Conservation (phyloP, 768 basidiomycete species). For the Lactarius hengduanensis region DNA sequence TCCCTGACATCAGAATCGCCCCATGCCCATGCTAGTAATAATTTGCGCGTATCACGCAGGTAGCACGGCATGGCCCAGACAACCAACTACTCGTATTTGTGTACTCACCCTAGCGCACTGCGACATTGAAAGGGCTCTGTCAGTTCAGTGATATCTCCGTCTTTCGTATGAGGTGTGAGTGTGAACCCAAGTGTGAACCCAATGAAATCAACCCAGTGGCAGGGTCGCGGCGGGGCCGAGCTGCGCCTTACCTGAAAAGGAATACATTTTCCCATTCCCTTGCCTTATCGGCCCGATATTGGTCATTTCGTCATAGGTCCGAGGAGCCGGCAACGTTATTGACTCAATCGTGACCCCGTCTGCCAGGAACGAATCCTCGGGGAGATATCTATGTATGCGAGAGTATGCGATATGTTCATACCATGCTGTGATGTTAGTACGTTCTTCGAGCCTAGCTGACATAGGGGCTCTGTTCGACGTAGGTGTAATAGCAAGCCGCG, state of each 20-base stretch:
- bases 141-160: not conserved
- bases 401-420: not conserved
- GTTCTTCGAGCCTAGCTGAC: not conserved
- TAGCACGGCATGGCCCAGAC: not conserved
- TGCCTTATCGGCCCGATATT: not conserved
- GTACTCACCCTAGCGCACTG: not conserved
- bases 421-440: not conserved
- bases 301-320: conserved; percentile 1
- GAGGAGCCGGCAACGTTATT: conserved; percentile 3
- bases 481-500: not conserved
- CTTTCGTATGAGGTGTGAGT: not conserved
- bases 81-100: not conserved
- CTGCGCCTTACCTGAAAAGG: not conserved
- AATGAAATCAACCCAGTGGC: not conserved
- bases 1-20: conserved; percentile 4
- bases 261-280: not conserved
- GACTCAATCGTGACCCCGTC: not conserved
- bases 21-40: not conserved
- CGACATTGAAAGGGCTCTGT: not conserved
- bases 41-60: not conserved
- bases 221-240: not conserved
- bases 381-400: not conserved
- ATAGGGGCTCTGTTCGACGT: not conserved
- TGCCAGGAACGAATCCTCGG: conserved; percentile 1
- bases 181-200: no score